A percentile compares a stretch with the other conserved stretches of the same genome.
Evolutionary conservation across 345 rosid genomes (phyloP).

Genomic region (Raphanus raphanistrum): DNA sequence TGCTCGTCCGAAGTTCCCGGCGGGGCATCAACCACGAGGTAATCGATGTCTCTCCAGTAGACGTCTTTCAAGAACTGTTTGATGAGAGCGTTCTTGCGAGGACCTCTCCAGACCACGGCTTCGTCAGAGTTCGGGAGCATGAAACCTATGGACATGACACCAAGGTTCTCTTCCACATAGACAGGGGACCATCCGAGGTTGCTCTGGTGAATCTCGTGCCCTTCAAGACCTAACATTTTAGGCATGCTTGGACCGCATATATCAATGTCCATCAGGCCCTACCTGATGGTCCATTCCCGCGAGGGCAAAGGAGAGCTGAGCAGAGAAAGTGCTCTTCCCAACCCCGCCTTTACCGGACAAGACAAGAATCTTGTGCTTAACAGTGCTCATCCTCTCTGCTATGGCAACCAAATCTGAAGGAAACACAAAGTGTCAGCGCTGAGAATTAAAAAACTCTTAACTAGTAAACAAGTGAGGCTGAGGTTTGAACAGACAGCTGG

Average conservation of each 20-base stretch:
- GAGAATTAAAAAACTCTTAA: no score
- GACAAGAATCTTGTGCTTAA: slow-evolving; percentile 84
- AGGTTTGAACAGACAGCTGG: not conserved
- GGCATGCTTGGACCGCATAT: slow-evolving; percentile 98
- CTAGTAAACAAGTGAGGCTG: not conserved
- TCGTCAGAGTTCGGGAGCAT: slow-evolving; percentile 95
- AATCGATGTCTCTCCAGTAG: slow-evolving; percentile 89
- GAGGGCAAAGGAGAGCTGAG: slow-evolving; percentile 84
- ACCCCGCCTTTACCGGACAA: slow-evolving; percentile 97
- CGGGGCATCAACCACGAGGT: slow-evolving; percentile 91
- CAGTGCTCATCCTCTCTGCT: slow-evolving; percentile 92
- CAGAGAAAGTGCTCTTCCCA: slow-evolving; percentile 95
- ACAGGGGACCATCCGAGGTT: slow-evolving; percentile 99
- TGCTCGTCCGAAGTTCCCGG: slow-evolving; percentile 98
- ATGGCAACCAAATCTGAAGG: slow-evolving; percentile 83
- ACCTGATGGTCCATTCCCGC: slow-evolving; percentile 89
- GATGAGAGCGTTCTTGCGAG: slow-evolving; percentile 88
- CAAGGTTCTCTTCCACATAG: slow-evolving; percentile 90
- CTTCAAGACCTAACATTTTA: slow-evolving; percentile 93
- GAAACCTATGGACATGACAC: slow-evolving; percentile 97
- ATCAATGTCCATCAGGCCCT: slow-evolving; percentile 84
- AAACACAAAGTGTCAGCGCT: slow-evolving; percentile 5
- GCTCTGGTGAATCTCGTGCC: slow-evolving; percentile 94
- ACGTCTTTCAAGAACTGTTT: slow-evolving; percentile 93
- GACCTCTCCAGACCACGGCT: slow-evolving; percentile 98